Percentiles rank a stretch among this genome's conserved stretches.
phyloP scores from a whole-genome alignment of 148 eudicot species.

The Limonium bicolor region DNA sequence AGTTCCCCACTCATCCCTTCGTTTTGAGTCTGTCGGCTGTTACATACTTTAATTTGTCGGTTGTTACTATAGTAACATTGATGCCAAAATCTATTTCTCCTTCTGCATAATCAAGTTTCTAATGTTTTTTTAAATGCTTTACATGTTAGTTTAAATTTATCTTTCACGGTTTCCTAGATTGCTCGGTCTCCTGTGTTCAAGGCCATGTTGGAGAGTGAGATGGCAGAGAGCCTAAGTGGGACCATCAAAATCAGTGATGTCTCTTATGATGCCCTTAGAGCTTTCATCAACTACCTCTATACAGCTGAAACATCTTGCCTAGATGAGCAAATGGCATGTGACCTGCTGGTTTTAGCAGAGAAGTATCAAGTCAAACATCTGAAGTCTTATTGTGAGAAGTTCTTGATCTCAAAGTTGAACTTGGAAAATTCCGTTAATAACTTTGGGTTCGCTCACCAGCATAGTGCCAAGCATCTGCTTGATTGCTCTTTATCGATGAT shows the following conservation, averaged over 20 bases:
- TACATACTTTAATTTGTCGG: neutral
- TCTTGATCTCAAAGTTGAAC: slow-evolving; percentile 52
- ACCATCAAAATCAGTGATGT: slow-evolving; percentile 72
- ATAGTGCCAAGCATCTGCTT: slow-evolving; percentile 47
- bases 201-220: slow-evolving; percentile 82
- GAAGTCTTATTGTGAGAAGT: slow-evolving; percentile 68
- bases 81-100: too few relatives aligned
- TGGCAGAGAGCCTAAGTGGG: slow-evolving; percentile 82
- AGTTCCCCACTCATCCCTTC: too few relatives aligned
- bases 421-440: slow-evolving; percentile 55
- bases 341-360: slow-evolving; percentile 66
- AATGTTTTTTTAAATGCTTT: neutral
- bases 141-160: neutral
- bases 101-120: neutral
- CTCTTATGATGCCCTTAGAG: slow-evolving; percentile 54
- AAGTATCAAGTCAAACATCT: slow-evolving; percentile 78
- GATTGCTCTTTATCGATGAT: slow-evolving; percentile 55
- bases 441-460: slow-evolving; percentile 67
- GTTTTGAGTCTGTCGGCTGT: too few relatives aligned
- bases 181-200: slow-evolving; percentile 80
- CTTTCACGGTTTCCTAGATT: slow-evolving; percentile 20
- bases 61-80: neutral
- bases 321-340: slow-evolving; percentile 66
- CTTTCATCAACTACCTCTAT: slow-evolving; percentile 66
- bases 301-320: slow-evolving; percentile 74